phyloP scores from a whole-genome alignment of 305 asterid species.

The Fraxinus baroniana region DNA sequence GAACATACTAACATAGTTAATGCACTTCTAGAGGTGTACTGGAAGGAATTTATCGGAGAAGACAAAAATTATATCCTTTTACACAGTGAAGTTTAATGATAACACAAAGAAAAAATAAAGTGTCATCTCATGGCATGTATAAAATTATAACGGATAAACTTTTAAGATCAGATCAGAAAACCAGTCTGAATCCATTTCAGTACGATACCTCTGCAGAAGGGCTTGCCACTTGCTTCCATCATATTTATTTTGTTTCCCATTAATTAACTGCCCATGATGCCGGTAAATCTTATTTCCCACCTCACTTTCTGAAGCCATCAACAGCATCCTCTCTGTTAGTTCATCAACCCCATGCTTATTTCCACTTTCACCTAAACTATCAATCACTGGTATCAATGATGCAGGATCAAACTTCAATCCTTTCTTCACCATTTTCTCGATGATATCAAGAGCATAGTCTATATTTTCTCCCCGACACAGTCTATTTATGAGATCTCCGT shows the following conservation, averaged over 20 bases:
- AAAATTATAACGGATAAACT: neutral
- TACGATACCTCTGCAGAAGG: neutral
- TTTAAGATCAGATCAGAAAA: neutral
- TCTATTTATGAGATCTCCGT: neutral
- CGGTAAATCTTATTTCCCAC: neutral
- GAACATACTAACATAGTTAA: neutral
- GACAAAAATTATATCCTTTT: neutral
- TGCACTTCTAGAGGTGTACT: neutral
- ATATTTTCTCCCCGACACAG: neutral
- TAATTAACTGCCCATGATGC: neutral
- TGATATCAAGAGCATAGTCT: neutral
- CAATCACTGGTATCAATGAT: neutral
- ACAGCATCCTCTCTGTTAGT: neutral
- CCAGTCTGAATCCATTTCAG: neutral
- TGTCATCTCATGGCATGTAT: neutral
- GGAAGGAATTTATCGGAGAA: neutral
- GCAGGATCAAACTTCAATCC: neutral
- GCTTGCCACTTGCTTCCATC: neutral
- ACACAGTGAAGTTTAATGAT: neutral
- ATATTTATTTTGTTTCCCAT: neutral
- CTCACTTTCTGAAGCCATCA: neutral
- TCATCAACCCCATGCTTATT: neutral
- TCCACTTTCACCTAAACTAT: neutral
- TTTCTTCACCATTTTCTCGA: neutral
- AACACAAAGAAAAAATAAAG: neutral